A percentile compares a stretch with the other conserved stretches of the same genome.
phyloP scores from a whole-genome alignment of 495 filamentous ascomycete genomes.

The Opeltia flavorubescens region DNA sequence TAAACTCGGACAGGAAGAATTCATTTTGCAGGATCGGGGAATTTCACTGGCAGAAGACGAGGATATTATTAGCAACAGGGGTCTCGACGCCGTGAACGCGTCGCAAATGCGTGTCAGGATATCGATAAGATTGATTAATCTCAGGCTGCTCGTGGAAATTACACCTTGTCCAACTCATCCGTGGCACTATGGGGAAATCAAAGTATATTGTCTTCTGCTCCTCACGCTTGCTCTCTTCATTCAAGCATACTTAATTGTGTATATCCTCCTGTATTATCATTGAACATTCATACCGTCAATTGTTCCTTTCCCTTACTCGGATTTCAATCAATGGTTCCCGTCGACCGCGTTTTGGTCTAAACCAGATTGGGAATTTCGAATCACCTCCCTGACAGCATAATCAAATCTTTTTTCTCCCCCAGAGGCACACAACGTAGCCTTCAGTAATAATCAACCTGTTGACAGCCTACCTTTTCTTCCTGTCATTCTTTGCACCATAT shows the following conservation, averaged over 20 bases:
- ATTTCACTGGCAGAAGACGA: not conserved
- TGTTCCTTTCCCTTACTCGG: too few species aligned
- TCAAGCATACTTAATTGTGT: too few species aligned
- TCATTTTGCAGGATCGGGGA: too few species aligned
- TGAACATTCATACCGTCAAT: too few species aligned
- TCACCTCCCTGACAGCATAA: not conserved
- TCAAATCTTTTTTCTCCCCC: constrained; percentile 9
- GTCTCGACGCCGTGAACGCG: not conserved
- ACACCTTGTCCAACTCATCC: not conserved
- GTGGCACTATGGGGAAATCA: not conserved
- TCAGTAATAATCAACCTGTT: not conserved
- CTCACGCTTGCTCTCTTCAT: too few species aligned
- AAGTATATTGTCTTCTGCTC: too few species aligned
- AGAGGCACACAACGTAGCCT: constrained; percentile 6
- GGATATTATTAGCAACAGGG: not conserved
- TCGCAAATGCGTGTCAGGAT: not conserved
- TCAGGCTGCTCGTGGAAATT: not conserved
- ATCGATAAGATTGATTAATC: constrained; percentile 6
- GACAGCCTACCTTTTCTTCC: constrained; percentile 14
- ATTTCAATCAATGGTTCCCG: too few species aligned
- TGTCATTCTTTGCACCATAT: constrained; percentile 11
- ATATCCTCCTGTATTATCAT: too few species aligned
- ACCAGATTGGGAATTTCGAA: not conserved
- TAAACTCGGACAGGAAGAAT: too few species aligned
- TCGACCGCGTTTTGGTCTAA: not conserved